phyloP scores from a whole-genome alignment of 345 rosid species.

The Gossypium ekmanianum region DNA sequence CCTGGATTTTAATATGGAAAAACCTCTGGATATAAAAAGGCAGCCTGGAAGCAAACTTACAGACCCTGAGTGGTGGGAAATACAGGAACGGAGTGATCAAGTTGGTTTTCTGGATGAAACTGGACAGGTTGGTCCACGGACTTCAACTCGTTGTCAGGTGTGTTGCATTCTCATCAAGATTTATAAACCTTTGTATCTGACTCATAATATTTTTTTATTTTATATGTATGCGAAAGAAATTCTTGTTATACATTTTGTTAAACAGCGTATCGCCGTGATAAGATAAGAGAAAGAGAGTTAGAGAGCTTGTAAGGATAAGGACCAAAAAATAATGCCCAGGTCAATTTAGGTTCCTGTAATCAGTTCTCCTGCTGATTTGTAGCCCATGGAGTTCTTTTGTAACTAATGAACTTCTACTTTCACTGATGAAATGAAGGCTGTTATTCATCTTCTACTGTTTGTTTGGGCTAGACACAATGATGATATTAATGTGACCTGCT shows the following conservation, averaged over 20 bases:
- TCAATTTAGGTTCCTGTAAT: not conserved
- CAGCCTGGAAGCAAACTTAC: conserved; percentile 36
- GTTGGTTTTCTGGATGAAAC: conserved; percentile 50
- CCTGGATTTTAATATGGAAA: conserved; percentile 31
- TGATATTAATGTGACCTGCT: not conserved
- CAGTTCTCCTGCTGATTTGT: not conserved
- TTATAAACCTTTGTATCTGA: not conserved
- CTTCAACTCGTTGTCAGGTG: conserved; percentile 95
- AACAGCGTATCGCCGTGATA: not conserved
- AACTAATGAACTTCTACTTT: not conserved
- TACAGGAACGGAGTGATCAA: conserved; percentile 73
- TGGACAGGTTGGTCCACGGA: conserved; percentile 87
- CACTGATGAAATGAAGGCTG: not conserved
- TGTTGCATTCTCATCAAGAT: conserved; percentile 23
- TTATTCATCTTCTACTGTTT: not conserved
- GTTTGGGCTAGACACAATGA: not conserved
- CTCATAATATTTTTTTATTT: not conserved
- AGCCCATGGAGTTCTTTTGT: not conserved
- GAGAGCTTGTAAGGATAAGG: not conserved
- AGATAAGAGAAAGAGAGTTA: not conserved
- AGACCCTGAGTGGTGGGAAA: conserved; percentile 92
- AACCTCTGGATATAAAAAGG: conserved; percentile 25
- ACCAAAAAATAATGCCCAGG: not conserved
- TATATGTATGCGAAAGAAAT: not conserved
- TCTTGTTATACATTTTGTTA: not conserved